Evolutionary conservation across 2,329 filamentous ascomycete species (phyloP), one percentile per base, ranked within the genome.

Genomic region (Tolypocladium capitatum): DNA sequence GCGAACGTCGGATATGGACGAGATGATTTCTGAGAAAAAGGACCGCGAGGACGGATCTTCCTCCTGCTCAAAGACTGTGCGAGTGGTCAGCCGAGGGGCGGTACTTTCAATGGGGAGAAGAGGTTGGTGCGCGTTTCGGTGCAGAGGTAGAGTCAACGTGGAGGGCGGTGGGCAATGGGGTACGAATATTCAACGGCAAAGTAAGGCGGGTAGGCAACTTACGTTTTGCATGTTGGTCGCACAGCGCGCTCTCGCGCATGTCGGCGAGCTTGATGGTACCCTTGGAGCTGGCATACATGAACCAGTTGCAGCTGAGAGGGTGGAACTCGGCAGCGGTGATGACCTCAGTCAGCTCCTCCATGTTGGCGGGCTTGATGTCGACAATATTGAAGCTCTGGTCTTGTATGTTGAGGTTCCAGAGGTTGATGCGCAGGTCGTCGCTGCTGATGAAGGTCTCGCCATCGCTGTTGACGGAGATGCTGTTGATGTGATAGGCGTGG

Each of bases 301-400:
- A 97, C 89, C 88, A 95, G 69, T 98, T 97, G 76, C 92, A 98
- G 73, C 90, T 95, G 60, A 83, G 75, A 6, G 92, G 92, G 63
- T 98, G 92, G 61, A 98, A 98, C 63, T 98, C 92, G 47, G 92
- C 92, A 38, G 92, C 92, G 13, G 92, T 98, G 63, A 98, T 97
- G 57, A 98, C 92, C 68, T 98, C 92, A 1, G 92, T 98, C 55
- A 98, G 75, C 72, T 98, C 92, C 69, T 98, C 92, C 92, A 98
- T 98, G 67, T 98, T 98, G 36, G 92, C 92, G 9, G 92, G 92
- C 69, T 98, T 98, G 75, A 98, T 98, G 66, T 98, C 92, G 52
- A 98, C 92, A 63, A 98, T 98, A 70, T 98, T 98, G 78, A 98
- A 98, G 72, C 92, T 97, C 70, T 97, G 91, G 59, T 97, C 91